A percentile compares a stretch with the other conserved stretches of the same genome.
Evolutionary conservation across 352 stramenopile species (phyloP).

Genomic region (Phytophthora sp.): DNA sequence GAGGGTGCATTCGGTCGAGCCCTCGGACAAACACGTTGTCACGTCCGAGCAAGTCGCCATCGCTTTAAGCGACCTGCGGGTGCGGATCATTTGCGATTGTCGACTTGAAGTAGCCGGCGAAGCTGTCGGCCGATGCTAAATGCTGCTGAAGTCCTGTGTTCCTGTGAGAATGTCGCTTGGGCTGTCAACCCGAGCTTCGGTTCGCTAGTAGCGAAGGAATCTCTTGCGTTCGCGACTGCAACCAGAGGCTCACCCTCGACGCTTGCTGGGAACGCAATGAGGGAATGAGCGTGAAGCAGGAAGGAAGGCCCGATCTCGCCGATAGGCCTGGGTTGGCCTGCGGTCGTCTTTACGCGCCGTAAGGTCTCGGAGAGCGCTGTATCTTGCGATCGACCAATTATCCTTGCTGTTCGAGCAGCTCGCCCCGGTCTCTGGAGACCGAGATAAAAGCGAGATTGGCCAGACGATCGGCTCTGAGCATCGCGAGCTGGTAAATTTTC

Average conservation of each 20-base stretch:
- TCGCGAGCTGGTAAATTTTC: conserved; percentile 27
- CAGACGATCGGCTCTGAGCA: conserved; percentile 26
- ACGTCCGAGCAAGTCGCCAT: conserved; percentile 42
- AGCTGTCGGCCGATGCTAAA: conserved; percentile 7
- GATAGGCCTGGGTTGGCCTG: conserved; percentile 3
- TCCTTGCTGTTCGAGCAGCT: conserved; percentile 3
- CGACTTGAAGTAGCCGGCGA: not conserved
- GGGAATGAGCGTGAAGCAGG: conserved; percentile 26
- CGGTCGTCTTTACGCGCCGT: conserved; percentile 27
- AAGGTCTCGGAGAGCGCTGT: conserved; percentile 12
- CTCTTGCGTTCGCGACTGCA: not conserved
- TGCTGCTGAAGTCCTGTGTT: not conserved
- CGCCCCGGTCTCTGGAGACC: conserved; percentile 20
- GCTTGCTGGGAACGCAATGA: conserved; percentile 13
- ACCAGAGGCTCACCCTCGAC: not conserved
- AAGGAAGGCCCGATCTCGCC: conserved; percentile 19
- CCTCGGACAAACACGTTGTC: conserved; percentile 59
- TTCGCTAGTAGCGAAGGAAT: not conserved
- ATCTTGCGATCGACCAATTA: conserved; percentile 37
- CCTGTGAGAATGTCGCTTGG: conserved; percentile 7
- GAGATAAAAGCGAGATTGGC: conserved; percentile 36
- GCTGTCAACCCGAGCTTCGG: no score
- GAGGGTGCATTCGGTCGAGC: conserved; percentile 58
- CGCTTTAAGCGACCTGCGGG: conserved; percentile 26
- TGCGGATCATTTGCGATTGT: conserved; percentile 12